Evolutionary conservation across 2,329 filamentous ascomycete species (phyloP), one percentile per base, ranked within the genome.

Genomic region (Exophiala calicioides): DNA sequence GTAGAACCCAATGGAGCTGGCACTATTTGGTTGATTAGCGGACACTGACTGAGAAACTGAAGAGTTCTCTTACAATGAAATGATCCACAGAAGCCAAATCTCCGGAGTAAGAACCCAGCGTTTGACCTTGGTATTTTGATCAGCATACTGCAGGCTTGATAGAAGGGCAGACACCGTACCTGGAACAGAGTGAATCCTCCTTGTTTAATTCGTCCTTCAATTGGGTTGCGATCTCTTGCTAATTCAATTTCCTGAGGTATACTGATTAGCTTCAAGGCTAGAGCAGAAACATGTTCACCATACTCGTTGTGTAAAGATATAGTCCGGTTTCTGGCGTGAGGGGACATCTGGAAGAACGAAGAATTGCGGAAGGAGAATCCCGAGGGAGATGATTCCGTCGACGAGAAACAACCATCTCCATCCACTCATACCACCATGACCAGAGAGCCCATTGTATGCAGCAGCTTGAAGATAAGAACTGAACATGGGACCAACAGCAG

Each of bases 401-500:
- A 68, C 60, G 18, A 68, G 62, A 31, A 67, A 68, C 5, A 68
- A 47, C 65, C 65, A 68, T 40, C 64, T 51, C 65, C 47, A 52
- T 0, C 76, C 77, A 0, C 70, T 63, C 58, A 74, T 71, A 0
- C 76, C 76, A 7, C 60, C 59, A 0, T 72, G 63, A 1, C 76
- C 76, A 12, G 74, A 74, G 0, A 81, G 65, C 16, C 73, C 73
- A 16, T 71, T 72, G 58, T 79, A 77, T 0, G 74, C 74, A 0
- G 73, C 76, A 1, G 77, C 72, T 63, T 79, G 76, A 0, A 80
- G 65, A 47, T 79, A 80, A 1, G 77, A 77, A 12, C 74, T 76
- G 37, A 80, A 74, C 74, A 80, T 79, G 5, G 7, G 61, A 63
- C 1, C 29, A 5, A 15, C 29, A 12, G n/a, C 12, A 5, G 29